Evolutionary conservation across 148 eudicot genomes (phyloP).

Genomic region (Rhododendron mucronatum): DNA sequence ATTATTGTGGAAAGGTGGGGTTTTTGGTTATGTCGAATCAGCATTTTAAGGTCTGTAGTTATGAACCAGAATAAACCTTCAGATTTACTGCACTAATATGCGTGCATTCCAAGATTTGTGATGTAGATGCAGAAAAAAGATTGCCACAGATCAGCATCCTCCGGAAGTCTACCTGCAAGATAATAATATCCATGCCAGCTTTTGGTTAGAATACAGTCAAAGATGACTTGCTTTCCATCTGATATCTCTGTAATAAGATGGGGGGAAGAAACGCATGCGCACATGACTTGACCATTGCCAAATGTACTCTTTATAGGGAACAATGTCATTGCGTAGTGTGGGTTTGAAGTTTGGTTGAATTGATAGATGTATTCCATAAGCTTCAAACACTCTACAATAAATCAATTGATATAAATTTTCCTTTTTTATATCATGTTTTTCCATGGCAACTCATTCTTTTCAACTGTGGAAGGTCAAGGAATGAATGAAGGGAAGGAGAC

Average conservation of each 20-base stretch:
- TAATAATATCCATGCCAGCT: not conserved
- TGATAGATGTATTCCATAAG: not conserved
- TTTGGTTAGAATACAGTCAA: not conserved
- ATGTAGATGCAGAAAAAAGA: not conserved
- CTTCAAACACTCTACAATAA: not conserved
- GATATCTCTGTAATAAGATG: not conserved
- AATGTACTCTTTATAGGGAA: not conserved
- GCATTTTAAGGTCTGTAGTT: not conserved
- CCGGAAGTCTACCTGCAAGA: not conserved
- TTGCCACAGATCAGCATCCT: not conserved
- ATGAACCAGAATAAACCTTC: not conserved
- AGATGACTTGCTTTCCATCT: not conserved
- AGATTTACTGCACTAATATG: not conserved
- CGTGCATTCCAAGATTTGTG: not conserved
- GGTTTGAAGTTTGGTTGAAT: not conserved
- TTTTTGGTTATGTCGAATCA: not conserved
- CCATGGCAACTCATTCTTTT: not conserved
- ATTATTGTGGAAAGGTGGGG: not conserved
- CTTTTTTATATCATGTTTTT: not conserved
- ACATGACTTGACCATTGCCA: not conserved
- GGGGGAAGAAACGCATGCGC: not conserved
- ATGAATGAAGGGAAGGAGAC: constrained; percentile 76
- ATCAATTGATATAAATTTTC: not conserved
- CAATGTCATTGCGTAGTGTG: not conserved
- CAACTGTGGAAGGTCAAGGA: constrained; percentile 53